Base-by-base conservation (phyloP, 2,329 filamentous ascomycete species). In the Pyrenophora teres region DNA sequence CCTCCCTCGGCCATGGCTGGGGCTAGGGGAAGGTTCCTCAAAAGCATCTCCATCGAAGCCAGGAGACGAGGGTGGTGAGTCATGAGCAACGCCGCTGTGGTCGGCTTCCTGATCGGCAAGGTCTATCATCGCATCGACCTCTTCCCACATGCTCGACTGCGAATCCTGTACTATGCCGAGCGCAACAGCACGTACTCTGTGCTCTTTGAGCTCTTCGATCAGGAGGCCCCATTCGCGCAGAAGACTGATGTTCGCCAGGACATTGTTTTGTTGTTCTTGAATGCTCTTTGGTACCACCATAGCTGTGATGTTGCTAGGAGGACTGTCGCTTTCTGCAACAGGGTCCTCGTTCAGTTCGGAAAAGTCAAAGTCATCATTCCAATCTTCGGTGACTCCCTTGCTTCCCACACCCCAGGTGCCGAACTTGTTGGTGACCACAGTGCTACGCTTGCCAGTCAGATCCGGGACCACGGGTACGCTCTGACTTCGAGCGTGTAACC, bases 291-390 rank as follows among this genome's bases (percentile, higher is more conserved):
- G 90, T 19, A 95, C 87, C n/a, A 87, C 74, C 84, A 91, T 88
- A 40, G 67, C 70, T 39, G 76, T 70, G 18, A 74, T 75, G 57
- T 76, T 79, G 65, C 75, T 69, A 49, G 73, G 74, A 30, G 76
- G 75, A 19, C 72, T 69, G 19, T 63, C 62, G 19, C 65, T 70
- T 30, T 68, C 65, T 23, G 63, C 61, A 10, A 54, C 56, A 30
- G 65, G 57, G 15, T 69, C 63, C 37, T 81, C 78, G 21, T 78
- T 74, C 10, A 75, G 68, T 40, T 85, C 82, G 18, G 82, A 81
- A 68, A 93, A 92, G 54, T 93, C 89, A 63, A 95, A 94, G 70
- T 95, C 90, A 57, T 92, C 89, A 63, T 93, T 90, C 90, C 90
- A 95, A 66, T 94, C 90, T 69, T 95, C 90, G 55, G 87, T 92